A percentile compares a stretch with the other conserved stretches of the same genome.
Conservation (phyloP, 2,329 filamentous ascomycete genomes). For the Spiromastix sp. region DNA sequence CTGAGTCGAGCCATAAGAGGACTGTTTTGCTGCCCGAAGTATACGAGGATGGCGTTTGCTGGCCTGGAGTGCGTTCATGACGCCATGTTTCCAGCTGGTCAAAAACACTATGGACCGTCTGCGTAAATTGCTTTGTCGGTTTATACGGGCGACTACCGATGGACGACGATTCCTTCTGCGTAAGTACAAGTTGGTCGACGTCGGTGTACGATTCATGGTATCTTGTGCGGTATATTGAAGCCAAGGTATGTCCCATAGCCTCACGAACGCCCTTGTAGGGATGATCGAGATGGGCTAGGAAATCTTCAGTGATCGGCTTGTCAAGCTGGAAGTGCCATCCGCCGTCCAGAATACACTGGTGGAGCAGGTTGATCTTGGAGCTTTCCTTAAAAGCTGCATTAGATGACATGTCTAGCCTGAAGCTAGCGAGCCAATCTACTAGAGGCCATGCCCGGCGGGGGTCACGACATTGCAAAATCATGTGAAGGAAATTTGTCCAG, state of each 20-base stretch:
- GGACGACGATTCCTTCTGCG: slow-evolving; percentile 69
- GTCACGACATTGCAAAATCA: slow-evolving; percentile 80
- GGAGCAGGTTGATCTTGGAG: slow-evolving; percentile 83
- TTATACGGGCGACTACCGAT: slow-evolving; percentile 77
- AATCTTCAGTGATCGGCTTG: slow-evolving; percentile 78
- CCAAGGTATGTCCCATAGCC: slow-evolving; percentile 81
- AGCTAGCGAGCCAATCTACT: slow-evolving; percentile 69
- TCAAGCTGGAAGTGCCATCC: slow-evolving; percentile 96
- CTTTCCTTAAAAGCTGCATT: slow-evolving; percentile 99
- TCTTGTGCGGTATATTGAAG: slow-evolving; percentile 77
- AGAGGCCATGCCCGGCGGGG: slow-evolving; percentile 80
- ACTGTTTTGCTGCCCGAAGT: slow-evolving; percentile 95
- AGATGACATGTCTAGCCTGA: slow-evolving; percentile 85
- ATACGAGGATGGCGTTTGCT: slow-evolving; percentile 88
- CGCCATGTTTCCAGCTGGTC: slow-evolving; percentile 76
- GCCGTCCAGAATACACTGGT: slow-evolving; percentile 74
- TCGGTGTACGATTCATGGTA: slow-evolving; percentile 91
- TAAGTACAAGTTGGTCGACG: slow-evolving; percentile 62
- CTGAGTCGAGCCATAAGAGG: slow-evolving; percentile 86
- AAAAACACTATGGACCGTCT: slow-evolving; percentile 67
- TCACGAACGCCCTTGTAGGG: slow-evolving; percentile 97
- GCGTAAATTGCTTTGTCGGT: slow-evolving; percentile 62
- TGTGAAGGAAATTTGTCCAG: slow-evolving; percentile 88
- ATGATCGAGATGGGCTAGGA: slow-evolving; percentile 84
- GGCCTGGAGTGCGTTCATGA: slow-evolving; percentile 68